Base-by-base conservation (phyloP, 176 grass and related monocot genomes). In the Musa beccarii region DNA sequence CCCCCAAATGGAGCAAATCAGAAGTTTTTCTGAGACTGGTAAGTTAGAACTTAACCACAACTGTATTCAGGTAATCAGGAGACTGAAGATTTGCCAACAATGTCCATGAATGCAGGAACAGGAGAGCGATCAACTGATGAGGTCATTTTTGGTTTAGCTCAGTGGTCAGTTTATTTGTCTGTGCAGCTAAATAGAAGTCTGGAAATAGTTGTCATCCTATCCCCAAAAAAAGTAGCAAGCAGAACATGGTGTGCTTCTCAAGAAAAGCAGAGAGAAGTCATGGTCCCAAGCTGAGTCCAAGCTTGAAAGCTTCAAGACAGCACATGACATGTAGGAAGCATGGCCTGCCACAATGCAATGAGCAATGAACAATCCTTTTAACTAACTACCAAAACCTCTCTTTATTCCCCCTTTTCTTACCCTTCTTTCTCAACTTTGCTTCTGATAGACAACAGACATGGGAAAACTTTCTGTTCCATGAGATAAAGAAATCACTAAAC, bases 281-380 rank as follows among this genome's bases (percentile, higher is more conserved):
- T 57, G 53, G 68, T 52, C 68, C 17, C 34, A 43, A 43, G 0
- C 34, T 51, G 68, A 70, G 34, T 20, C 34, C 53, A 25, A 74
- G 14, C 52, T 56, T 54, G 22, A 74, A 55, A 74, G 71, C 52
- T 72, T 61, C 12, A 74, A 54, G 11, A 55, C 13, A 74, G 51
- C 72, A 74, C 72, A 74, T 74, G 72, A 23, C 22, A 54, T 74
- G 72, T 56, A 56, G 72, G 72, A 20, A 71, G n/a, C 51, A 74
- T 74, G 71, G 71, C 71, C 71, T 74, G 71, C 71, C 52, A 74
- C 20, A 29, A 55, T 55, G 21, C 23, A 56, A 17, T 57, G 53
- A 53, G 51, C 53, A 56, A 52, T 72, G 69, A 21, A n/a, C 49
- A 74, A 56, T 57, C 72, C 50, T 26, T 74, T 74, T 74, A 22